phyloP scores from a whole-genome alignment of 2,329 filamentous ascomycete species.

The Xylaria polymorpha region DNA sequence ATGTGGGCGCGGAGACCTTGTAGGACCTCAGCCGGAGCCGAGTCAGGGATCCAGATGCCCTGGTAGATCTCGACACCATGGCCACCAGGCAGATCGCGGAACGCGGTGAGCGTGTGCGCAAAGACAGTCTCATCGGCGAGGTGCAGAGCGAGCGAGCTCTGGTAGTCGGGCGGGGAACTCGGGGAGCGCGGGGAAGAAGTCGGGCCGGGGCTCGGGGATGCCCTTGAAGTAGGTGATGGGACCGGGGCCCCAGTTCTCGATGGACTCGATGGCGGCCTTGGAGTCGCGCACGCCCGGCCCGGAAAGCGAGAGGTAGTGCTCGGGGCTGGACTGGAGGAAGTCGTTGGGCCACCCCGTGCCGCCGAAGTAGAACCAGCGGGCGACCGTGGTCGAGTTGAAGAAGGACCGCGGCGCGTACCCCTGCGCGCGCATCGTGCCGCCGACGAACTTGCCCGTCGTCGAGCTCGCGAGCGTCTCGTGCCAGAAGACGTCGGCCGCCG shows the following conservation, averaged over 20 bases:
- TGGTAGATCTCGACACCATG: slow-evolving; percentile 32
- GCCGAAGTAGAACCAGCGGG: slow-evolving; percentile 26
- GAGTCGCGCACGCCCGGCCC: slow-evolving; percentile 22
- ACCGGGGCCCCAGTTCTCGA: slow-evolving; percentile 35
- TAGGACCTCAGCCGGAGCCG: slow-evolving; percentile 19
- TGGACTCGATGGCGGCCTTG: slow-evolving; percentile 22
- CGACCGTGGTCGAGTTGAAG: slow-evolving; percentile 32
- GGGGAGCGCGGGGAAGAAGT: slow-evolving; percentile 24
- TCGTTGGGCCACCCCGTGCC: slow-evolving; percentile 31
- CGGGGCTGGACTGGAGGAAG: slow-evolving; percentile 29
- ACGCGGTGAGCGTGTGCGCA: slow-evolving; percentile 28
- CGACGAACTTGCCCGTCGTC: slow-evolving; percentile 30
- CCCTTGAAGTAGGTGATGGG: slow-evolving; percentile 33
- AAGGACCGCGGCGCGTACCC: slow-evolving; percentile 27
- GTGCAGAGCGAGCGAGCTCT: slow-evolving; percentile 8
- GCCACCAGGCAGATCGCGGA: slow-evolving; percentile 24
- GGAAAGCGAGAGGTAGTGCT: slow-evolving; percentile 35
- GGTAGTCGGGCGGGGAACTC: slow-evolving; percentile 17
- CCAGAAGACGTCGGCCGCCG: slow-evolving; percentile 32
- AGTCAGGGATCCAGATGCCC: slow-evolving; percentile 35
- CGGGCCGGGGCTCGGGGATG: slow-evolving; percentile 15
- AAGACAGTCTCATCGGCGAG: slow-evolving; percentile 35
- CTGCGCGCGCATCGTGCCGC: slow-evolving; percentile 27
- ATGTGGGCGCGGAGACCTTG: slow-evolving; percentile 28
- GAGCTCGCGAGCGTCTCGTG: slow-evolving; percentile 14